These are phyloP conservation scores for Porcisia hertigi DNA, from an alignment of 208 protist species.

Conservation along the genomic window DNA sequence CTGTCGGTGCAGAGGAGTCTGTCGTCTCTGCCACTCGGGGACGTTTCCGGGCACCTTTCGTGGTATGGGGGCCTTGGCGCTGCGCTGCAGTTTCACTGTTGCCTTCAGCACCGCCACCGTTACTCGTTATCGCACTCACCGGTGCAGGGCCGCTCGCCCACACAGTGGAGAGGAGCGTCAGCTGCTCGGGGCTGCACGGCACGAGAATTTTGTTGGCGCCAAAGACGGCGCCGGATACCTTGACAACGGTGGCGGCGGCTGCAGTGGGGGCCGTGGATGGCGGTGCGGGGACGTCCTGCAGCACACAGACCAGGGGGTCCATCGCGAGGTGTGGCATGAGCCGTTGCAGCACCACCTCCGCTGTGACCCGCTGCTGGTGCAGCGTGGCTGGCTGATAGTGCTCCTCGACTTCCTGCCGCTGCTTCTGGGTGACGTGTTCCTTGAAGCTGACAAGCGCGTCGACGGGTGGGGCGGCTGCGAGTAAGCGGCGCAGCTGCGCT, in stretches of 20 bases:
- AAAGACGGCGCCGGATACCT: constrained; percentile 44
- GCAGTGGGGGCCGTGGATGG: neutral
- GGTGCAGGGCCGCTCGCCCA: constrained; percentile 5
- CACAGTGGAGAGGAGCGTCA: constrained; percentile 53
- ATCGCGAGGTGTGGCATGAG: constrained; percentile 30
- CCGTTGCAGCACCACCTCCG: constrained; percentile 28
- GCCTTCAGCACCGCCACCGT: neutral
- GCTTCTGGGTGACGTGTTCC: constrained; percentile 20
- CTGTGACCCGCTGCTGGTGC: constrained; percentile 9
- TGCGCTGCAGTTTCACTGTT: neutral
- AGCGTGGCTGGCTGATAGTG: neutral
- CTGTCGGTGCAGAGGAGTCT: neutral
- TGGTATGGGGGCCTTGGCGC: neutral
- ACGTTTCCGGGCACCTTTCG: constrained; percentile 14
- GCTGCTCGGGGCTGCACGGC: constrained; percentile 56
- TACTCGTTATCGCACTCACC: neutral
- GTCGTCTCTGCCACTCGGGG: neutral
- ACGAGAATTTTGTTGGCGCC: constrained; percentile 58
- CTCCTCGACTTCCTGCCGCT: neutral
- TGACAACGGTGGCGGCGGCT: constrained; percentile 17
- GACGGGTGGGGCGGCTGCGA: constrained; percentile 29
- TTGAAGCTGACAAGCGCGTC: constrained; percentile 41
- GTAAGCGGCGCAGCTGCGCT: constrained; percentile 17
- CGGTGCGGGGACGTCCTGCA: constrained; percentile 22
- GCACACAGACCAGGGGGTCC: constrained; percentile 9